phyloP scores from a whole-genome alignment of 2,329 filamentous ascomycete species.

The Colletotrichum australisinense region DNA sequence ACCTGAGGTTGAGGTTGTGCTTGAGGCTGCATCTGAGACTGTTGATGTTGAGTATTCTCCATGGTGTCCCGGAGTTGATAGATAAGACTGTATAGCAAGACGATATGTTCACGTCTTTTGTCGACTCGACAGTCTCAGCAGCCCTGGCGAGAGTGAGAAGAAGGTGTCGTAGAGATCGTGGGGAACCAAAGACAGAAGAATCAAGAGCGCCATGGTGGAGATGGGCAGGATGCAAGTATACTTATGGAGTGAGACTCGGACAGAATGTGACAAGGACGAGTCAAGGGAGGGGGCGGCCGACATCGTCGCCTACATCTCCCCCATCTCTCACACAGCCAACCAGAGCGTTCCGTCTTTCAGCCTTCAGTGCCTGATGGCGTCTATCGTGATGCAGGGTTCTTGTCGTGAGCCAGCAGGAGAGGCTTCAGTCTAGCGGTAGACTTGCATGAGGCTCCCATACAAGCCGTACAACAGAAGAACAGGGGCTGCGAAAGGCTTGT shows the following conservation, averaged over 20 bases:
- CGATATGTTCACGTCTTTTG: neutral
- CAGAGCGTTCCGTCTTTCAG: neutral
- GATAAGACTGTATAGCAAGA: neutral
- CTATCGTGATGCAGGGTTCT: constrained; percentile 5
- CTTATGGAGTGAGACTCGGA: constrained; percentile 18
- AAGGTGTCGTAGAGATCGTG: neutral
- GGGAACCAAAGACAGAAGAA: neutral
- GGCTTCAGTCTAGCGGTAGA: neutral
- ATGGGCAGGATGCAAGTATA: neutral
- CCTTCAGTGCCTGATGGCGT: constrained; percentile 1
- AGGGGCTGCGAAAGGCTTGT: constrained; percentile 5
- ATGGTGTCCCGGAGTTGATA: neutral
- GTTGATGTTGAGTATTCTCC: constrained; percentile 12
- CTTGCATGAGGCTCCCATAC: neutral
- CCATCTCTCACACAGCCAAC: neutral
- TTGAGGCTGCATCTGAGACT: constrained; percentile 2
- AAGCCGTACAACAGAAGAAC: neutral
- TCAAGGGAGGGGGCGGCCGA: constrained; percentile 17
- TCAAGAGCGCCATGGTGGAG: neutral
- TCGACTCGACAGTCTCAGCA: neutral
- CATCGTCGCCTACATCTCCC: neutral
- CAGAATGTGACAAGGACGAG: constrained; percentile 4
- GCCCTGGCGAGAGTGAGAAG: neutral
- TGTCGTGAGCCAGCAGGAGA: neutral
- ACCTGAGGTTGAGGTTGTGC: neutral